Base-by-base conservation (phyloP, 805 yeast species). In the Candida tibetensis region DNA sequence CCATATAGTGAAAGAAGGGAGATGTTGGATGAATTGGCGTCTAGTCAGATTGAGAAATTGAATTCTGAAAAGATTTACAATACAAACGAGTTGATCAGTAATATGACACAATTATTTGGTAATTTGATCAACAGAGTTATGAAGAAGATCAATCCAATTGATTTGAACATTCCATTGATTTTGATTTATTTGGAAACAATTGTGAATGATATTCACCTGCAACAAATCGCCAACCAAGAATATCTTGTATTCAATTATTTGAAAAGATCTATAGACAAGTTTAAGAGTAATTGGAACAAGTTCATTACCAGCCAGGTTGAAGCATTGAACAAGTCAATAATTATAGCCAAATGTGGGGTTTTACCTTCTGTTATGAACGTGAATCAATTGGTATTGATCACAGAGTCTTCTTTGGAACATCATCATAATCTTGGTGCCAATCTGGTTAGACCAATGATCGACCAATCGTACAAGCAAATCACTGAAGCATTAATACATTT, bases 231-330 rank as follows among this genome's bases (percentile, higher is more conserved):
- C 1, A 76, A 77, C 53, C 89, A 82, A 52, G 95, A 85, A 45
- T 86, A 73, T 48, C 54, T 69, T 27, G 61, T 74, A 15, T 64
- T 75, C 41, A 68, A 72, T 28, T 65, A 72, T 36, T 64, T 82
- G 44, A 68, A 66, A 22, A 77, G 76, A 42, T 46, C 80, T 4
- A 60, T 66, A n/a, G 78, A 77, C 19, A 76, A 74, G 53, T 64
- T 79, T 30, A 62, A 61, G 28, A 60, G 58, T 25, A 64, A 67
- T 13, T 87, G 95, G 95, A 61, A 62, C 14, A 76, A 74, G 44
- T 77, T 76, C 44, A 58, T 82, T 17, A 75, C 73, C 13, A 62
- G 60, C n/a, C 87, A 85, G 54, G 59, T 75, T 17, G 69, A 64
- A 15, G 29, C 52, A 25, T 45, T 68, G 27, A 58, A 60, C 36